Evolutionary conservation across 1,284 basidiomycete genomes (phyloP).

Genomic region (Lentinula novae-zelandiae): DNA sequence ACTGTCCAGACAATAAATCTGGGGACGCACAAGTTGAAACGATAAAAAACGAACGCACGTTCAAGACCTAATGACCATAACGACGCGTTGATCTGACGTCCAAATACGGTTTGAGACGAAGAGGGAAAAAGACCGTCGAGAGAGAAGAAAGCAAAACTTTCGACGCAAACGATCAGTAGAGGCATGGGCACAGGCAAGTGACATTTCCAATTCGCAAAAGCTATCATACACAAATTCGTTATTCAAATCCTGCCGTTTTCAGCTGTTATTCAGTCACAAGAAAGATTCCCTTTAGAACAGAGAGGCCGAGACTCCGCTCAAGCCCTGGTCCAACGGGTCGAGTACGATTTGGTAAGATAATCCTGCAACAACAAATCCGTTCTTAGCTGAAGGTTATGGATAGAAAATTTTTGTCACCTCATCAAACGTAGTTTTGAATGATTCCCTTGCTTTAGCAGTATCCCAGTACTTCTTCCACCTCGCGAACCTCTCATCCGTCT

Average conservation of each 20-base stretch:
- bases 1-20: too few relatives aligned
- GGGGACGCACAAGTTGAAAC: too few relatives aligned
- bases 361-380: not conserved
- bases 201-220: not conserved
- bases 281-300: not conserved
- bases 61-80: too few relatives aligned
- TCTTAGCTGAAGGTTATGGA: not conserved
- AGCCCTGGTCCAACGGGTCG: not conserved
- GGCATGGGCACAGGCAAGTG: not conserved
- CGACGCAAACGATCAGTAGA: too few relatives aligned
- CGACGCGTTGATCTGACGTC: too few relatives aligned
- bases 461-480: constrained; percentile 40
- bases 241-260: not conserved
- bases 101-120: too few relatives aligned
- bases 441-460: constrained; percentile 39
- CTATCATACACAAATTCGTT: not conserved
- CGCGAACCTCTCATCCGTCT: constrained; percentile 35
- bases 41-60: too few relatives aligned
- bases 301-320: not conserved
- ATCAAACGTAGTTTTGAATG: constrained; percentile 44
- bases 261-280: not conserved
- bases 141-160: too few relatives aligned
- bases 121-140: too few relatives aligned
- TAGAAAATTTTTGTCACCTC: constrained; percentile 27
- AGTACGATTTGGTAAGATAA: not conserved